phyloP scores from a whole-genome alignment of 2,329 filamentous ascomycete genomes.

The Verticillium nubilum region DNA sequence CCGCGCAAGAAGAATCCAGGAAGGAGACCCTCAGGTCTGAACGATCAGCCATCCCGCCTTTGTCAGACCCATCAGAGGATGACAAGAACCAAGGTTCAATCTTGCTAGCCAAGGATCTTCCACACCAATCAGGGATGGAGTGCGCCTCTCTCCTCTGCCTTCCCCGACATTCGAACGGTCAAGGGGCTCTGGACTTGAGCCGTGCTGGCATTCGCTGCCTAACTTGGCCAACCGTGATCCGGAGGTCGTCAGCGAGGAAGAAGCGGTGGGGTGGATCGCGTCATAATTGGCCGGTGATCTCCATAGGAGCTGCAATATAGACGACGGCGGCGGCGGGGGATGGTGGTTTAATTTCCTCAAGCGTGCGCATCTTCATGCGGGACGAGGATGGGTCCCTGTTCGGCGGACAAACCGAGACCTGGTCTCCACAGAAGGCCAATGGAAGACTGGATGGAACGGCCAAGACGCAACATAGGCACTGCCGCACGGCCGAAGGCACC shows the following conservation, averaged over 20 bases:
- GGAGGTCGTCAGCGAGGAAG: conserved; percentile 5
- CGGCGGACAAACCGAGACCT: neutral
- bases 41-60: neutral
- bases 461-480: neutral
- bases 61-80: neutral
- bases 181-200: neutral
- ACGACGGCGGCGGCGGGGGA: conserved; percentile 24
- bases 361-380: conserved; percentile 35
- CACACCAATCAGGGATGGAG: neutral
- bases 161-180: neutral
- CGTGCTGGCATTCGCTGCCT: neutral
- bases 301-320: conserved; percentile 32
- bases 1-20: neutral
- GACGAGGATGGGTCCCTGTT: conserved; percentile 15
- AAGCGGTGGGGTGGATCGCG: conserved; percentile 18
- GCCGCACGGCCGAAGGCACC: neutral
- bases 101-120: neutral
- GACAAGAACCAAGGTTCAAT: neutral
- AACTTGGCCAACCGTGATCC: neutral
- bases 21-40: neutral
- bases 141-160: neutral
- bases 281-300: conserved; percentile 24
- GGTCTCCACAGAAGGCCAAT: conserved; percentile 35
- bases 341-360: conserved; percentile 38
- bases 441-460: conserved; percentile 24